Conservation (phyloP, 2,329 filamentous ascomycete species). For the Didymella arachidicola region DNA sequence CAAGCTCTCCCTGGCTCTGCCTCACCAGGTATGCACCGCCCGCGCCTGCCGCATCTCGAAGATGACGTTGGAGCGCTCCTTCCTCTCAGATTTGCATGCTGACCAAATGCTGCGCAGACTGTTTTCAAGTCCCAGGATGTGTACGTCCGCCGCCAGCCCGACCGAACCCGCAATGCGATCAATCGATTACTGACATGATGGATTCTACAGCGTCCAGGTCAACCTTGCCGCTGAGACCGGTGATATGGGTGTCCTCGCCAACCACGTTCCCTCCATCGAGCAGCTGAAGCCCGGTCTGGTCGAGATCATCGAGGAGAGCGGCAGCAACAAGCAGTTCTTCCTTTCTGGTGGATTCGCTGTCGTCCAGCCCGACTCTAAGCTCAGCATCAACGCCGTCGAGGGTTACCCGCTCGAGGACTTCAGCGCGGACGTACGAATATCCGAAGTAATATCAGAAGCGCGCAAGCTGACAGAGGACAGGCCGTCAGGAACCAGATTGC, state of each 20-base stretch:
- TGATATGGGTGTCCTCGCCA: conserved; percentile 99
- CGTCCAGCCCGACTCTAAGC: conserved; percentile 90
- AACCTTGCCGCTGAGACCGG: conserved; percentile 98
- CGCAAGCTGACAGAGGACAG: conserved; percentile 47
- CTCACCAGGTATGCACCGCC: conserved; percentile 84
- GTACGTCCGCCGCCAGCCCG: conserved; percentile 60
- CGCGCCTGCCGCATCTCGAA: conserved; percentile 17
- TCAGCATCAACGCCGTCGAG: conserved; percentile 99
- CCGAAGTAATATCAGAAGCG: background rate
- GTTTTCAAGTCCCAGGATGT: conserved; percentile 76
- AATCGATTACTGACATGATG: conserved; percentile 42
- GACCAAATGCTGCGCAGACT: conserved; percentile 56
- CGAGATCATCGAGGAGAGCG: conserved; percentile 93
- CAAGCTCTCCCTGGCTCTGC: conserved; percentile 96
- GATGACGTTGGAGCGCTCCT: conserved; percentile 5
- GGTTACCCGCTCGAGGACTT: conserved; percentile 95
- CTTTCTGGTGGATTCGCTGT: conserved; percentile 96
- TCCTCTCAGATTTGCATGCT: conserved; percentile 26
- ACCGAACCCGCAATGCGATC: conserved; percentile 32
- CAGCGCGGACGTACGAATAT: conserved; percentile 72
- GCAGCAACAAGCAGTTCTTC: conserved; percentile 96
- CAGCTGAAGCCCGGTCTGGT: conserved; percentile 97
- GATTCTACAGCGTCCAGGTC: conserved; percentile 80
- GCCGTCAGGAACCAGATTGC: conserved; percentile 87
- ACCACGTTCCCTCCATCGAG: conserved; percentile 98